Evolutionary conservation across 1,139 yeast species (phyloP).

Genomic region (Hemisphaericaspora xylanilytica): DNA sequence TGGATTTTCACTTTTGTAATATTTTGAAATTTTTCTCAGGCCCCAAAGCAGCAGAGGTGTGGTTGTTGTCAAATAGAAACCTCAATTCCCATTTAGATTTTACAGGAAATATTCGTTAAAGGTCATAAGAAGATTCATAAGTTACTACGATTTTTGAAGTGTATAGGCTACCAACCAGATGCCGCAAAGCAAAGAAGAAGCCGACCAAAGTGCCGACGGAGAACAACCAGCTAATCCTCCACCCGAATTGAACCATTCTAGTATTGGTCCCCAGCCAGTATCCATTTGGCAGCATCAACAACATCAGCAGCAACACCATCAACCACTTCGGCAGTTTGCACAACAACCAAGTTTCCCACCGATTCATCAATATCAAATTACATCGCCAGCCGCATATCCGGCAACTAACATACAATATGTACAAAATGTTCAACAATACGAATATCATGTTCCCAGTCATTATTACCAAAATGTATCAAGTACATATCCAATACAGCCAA

Average conservation of each 20-base stretch:
- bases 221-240: neutral
- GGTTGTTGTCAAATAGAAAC: neutral
- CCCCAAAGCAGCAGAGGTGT: neutral
- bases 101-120: no score
- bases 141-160: no score
- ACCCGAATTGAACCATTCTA: neutral
- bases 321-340: neutral
- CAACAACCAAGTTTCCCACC: neutral
- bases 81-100: no score
- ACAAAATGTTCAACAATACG: neutral
- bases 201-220: neutral
- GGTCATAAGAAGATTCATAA: no score
- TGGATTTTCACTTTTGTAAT: neutral
- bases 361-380: neutral
- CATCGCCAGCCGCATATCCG: neutral
- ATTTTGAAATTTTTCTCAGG: neutral
- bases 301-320: neutral
- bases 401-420: neutral
- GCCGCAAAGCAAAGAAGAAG: neutral
- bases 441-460: neutral
- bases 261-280: neutral
- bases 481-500: neutral
- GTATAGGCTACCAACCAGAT: neutral
- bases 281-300: slow-evolving; percentile 1
- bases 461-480: neutral